These are phyloP conservation scores for Fagopyrum esculentum DNA, from an alignment of 148 eudicot genomes.

Conservation along the genomic window DNA sequence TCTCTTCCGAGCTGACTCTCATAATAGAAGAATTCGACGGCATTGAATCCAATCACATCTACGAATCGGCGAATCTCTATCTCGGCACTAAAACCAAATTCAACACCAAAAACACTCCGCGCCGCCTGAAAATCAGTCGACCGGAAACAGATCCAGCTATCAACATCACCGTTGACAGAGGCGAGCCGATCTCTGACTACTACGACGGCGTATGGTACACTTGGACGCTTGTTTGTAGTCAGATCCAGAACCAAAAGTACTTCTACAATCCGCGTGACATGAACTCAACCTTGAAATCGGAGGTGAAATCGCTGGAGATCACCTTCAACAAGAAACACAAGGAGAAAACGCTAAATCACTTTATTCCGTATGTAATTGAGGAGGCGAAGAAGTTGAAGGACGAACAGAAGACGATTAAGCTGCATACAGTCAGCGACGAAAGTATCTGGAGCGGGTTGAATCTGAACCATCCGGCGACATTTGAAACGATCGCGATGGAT, in stretches of 20 bases:
- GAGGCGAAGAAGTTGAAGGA: constrained; percentile 17
- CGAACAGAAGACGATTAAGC: constrained; percentile 24
- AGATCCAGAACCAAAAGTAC: background rate
- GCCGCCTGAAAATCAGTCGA: constrained; percentile 12
- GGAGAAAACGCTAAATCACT: constrained; percentile 19
- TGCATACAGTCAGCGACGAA: constrained; percentile 1
- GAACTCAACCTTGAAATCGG: constrained; percentile 8
- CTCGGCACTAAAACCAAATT: constrained; percentile 5
- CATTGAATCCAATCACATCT: constrained; percentile 13
- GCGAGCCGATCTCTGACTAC: constrained; percentile 1
- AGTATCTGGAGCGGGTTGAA: background rate
- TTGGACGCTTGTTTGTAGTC: constrained; percentile 5
- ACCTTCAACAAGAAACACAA: constrained; percentile 22
- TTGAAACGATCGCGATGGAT: constrained; percentile 12
- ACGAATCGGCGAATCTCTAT: constrained; percentile 5
- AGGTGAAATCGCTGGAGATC: constrained; percentile 15
- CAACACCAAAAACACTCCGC: background rate
- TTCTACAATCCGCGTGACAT: background rate
- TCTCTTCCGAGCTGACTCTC: constrained; percentile 11
- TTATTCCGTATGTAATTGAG: constrained; percentile 23
- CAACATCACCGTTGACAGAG: constrained; percentile 8
- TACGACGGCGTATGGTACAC: constrained; percentile 3
- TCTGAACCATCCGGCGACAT: constrained; percentile 12
- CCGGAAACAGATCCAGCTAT: background rate
- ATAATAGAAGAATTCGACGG: constrained; percentile 7